Base-by-base conservation (phyloP, 75 land plant species). In the Ceratopteris richardii region DNA sequence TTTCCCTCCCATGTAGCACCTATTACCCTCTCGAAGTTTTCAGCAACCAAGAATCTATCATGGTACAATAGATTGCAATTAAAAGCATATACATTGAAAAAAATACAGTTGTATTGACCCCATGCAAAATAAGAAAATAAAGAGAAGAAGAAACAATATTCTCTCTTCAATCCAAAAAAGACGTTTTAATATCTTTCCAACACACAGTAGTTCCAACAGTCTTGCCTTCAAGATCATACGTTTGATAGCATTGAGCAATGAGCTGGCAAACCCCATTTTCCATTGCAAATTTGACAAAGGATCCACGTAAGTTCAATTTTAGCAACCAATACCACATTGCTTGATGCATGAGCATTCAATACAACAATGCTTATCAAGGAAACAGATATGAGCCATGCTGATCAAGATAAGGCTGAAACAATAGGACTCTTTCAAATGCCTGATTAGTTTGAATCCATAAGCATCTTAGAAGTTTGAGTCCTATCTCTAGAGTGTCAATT, bases 271-370 rank as follows among this genome's bases (percentile, higher is more conserved):
- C 87, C 77, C 97, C 97, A 91, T 0, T 80, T 86, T 26, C 97
- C 97, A 25, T 28, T 72, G 25, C 74, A 58, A 55, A 76, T 78
- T 57, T 91, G 88, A 41, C 82, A 82, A 52, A 91, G 85, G 29
- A 91, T 77, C 39, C 93, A 79, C 86, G 87, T 82, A 18, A 91
- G 82, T 77, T 91, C 92, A 67, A 87, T 93, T 62, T 91, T 93
- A 18, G 97, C 97, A 41, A 91, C 92, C 0, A 88, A 87, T 1
- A 88, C 83, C 0, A 68, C 68, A 69, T 92, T 92, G 74, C 88
- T n/a, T n/a, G n/a, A n/a, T n/a, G n/a, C n/a, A n/a, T n/a, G n/a
- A n/a, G n/a, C n/a, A n/a, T n/a, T n/a, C n/a, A n/a, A n/a, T n/a
- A n/a, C n/a, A n/a, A n/a, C n/a, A n/a, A n/a, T n/a, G n/a, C n/a